Evolutionary conservation across 1,139 yeast genomes (phyloP), one percentile per base, ranked within the genome.

Genomic region (Saccharomyces pastorianus): DNA sequence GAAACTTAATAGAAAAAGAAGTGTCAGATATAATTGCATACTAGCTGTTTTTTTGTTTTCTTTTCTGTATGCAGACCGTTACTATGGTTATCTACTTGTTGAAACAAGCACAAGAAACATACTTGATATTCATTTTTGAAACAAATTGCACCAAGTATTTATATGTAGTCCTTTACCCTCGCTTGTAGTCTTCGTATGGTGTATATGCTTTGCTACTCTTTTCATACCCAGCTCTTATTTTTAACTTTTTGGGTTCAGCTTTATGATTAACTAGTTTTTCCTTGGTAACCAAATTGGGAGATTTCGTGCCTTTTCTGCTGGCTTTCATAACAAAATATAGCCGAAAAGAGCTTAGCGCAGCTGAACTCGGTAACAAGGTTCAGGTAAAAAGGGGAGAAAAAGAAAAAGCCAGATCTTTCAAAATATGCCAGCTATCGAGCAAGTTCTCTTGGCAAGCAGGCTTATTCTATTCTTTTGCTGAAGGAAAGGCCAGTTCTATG

Each of bases 1-100:
- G 5, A 42, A 26, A 42, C 51, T 17, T n/a, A 34, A 27, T 14
- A 49, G 11, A 32, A 49, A 6, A 6, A 49, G n/a, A 6, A 49
- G 25, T 42, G 51, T 25, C 20, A 49, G 41, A 23, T 27, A 28
- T 41, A 49, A 11, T 41, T 49, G 48, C 51, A 49, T 49, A 32
- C 9, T 38, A 20, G 5, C n/a, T 11, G 26, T 8, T 4, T 17
- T 17, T 38, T 38, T 38, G 4, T 17, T 38, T 38, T 23, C 25
- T n/a, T 38, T 20, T 9, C 13, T 17, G 41, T 38, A 9, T 38
- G 44, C 44, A 38, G 44, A 38, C 11, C 7, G 44, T 38, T 38
- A 14, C n/a, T 38, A 20, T 38, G 13, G 8, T 38, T 38, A 9
- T 4, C 20, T 9, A 5, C 8, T 20, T 13, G 7, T 9, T 9